Conservation (phyloP, 345 rosid species). For the Carallia pectinifolia region DNA sequence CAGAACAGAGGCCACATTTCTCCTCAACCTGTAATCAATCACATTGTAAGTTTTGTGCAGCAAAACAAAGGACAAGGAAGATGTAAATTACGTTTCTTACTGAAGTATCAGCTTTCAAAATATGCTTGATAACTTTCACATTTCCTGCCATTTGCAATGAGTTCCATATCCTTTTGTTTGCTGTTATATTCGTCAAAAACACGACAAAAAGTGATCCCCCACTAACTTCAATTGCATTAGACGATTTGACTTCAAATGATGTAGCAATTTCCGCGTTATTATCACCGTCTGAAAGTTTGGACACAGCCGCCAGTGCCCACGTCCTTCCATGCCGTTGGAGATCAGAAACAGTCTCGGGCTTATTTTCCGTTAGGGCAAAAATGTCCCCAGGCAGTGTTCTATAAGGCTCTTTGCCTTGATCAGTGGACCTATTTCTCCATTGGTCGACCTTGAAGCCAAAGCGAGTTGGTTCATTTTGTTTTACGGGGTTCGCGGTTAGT, state of each 20-base stretch:
- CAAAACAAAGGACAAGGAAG: too few relatives aligned
- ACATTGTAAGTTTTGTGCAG: background rate
- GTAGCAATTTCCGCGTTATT: background rate
- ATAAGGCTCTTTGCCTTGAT: constrained; percentile 31
- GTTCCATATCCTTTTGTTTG: constrained; percentile 39
- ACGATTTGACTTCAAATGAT: constrained; percentile 22
- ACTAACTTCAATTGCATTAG: constrained; percentile 1
- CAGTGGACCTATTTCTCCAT: constrained; percentile 38
- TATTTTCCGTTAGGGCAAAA: constrained; percentile 30
- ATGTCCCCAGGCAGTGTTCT: constrained; percentile 44
- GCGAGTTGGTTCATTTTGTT: too few relatives aligned
- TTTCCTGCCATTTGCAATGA: constrained; percentile 29
- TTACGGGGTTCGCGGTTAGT: too few relatives aligned
- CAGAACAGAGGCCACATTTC: constrained; percentile 23
- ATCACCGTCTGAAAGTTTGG: background rate
- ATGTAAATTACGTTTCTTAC: constrained; percentile 22
- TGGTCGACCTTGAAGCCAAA: constrained; percentile 2
- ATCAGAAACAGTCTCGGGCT: constrained; percentile 38
- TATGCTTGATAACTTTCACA: constrained; percentile 23
- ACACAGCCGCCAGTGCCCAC: constrained; percentile 31
- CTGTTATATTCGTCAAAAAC: constrained; percentile 29
- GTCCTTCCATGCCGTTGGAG: constrained; percentile 28
- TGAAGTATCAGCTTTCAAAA: constrained; percentile 23
- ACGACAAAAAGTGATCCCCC: constrained; percentile 27
- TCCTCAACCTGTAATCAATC: constrained; percentile 26